Evolutionary conservation across 768 basidiomycete species (phyloP).

Genomic region (Pisolithus microcarpus): DNA sequence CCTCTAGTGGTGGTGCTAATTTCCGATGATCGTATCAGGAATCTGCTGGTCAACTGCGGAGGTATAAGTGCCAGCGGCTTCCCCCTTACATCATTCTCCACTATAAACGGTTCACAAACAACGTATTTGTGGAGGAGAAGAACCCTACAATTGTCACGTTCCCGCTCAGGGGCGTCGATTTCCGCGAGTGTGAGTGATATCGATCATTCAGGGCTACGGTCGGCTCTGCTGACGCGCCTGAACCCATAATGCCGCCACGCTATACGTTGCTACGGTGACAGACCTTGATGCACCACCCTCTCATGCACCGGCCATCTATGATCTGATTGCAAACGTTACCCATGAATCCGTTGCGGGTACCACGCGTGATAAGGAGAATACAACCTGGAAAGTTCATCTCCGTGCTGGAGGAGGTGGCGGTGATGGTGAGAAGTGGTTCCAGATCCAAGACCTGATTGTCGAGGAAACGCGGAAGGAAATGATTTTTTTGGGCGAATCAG

Average conservation of each 20-base stretch:
- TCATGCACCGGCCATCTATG: constrained; percentile 68
- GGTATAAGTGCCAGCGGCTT: constrained; percentile 84
- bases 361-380: constrained; percentile 84
- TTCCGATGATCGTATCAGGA: constrained; percentile 44
- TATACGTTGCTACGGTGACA: constrained; percentile 24
- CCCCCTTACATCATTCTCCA: constrained; percentile 92
- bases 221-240: constrained; percentile 15
- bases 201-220: constrained; percentile 11
- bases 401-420: constrained; percentile 68
- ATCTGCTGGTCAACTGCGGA: constrained; percentile 72
- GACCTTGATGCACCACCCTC: constrained; percentile 69
- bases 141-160: constrained; percentile 99
- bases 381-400: constrained; percentile 89
- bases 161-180: constrained; percentile 87
- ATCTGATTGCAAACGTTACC: constrained; percentile 92
- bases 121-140: constrained; percentile 95
- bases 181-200: constrained; percentile 72
- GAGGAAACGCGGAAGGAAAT: constrained; percentile 95
- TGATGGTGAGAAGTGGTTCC: constrained; percentile 89
- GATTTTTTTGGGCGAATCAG: constrained; percentile 96
- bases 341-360: constrained; percentile 96
- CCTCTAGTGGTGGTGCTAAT: constrained; percentile 9
- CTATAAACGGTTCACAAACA: constrained; percentile 95
- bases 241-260: constrained; percentile 19
- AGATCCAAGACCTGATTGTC: constrained; percentile 94